Base-by-base conservation (phyloP, 768 basidiomycete genomes). In the Amanita brunnescens region DNA sequence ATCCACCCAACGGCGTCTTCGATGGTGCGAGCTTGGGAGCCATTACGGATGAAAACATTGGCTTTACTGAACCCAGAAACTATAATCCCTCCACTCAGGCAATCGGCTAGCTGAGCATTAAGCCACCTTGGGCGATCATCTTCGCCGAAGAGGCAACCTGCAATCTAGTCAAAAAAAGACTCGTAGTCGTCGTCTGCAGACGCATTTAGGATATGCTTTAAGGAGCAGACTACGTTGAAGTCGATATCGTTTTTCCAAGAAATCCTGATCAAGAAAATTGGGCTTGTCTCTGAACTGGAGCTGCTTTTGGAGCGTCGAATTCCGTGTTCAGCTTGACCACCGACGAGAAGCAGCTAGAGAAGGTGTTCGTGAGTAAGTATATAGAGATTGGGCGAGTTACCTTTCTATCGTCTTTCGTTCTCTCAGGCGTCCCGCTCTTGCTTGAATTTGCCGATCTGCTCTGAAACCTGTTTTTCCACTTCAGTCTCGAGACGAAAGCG, bases 221-320 rank as follows among this genome's bases (percentile, higher is more conserved):
- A n/a, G n/a, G n/a, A n/a, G n/a, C 75, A 78, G 46, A 87, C 76
- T 58, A 87, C 76, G 65, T 87, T 87, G 68, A 86, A 85, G 62
- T 83, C 87, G 46, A 87, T 78, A 57, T 87, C 77, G 10, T 79
- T 81, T 51, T 80, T 76, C 85, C 85, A 87, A 41, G 83, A 84
- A 45, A 74, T 87, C 85, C 53, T 74, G 73, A 53, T 87, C 83
- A 37, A 87, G 68, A 35, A 81, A 80, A 54, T 74, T 76, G 7
- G 85, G 87, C 53, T 77, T 80, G 65, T 88, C 62, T 86, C n/a
- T n/a, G n/a, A n/a, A n/a, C n/a, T n/a, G n/a, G n/a, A n/a, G n/a
- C n/a, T n/a, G n/a, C n/a, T n/a, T 86, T 65, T 85, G 83, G 41
- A 87, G 74, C 4, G 84, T 86, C 29, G 82, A 82, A 87, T 87